Evolutionary conservation across 1,139 yeast species (phyloP).

Genomic region (Kodamaea alishanica): DNA sequence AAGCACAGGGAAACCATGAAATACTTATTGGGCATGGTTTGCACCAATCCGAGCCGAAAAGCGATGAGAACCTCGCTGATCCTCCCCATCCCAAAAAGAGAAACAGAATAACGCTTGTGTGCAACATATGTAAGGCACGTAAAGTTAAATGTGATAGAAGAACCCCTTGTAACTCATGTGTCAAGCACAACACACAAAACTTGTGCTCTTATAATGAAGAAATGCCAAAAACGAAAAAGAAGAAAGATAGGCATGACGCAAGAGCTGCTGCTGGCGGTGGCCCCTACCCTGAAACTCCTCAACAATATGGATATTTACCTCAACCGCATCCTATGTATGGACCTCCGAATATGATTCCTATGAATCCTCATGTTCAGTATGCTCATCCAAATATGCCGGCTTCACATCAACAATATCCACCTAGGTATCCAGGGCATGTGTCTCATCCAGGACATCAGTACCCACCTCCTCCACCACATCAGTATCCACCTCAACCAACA

Average conservation of each 20-base stretch:
- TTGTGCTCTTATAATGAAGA: conserved; percentile 27
- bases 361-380: too few species aligned
- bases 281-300: conserved; percentile 21
- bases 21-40: too few species aligned
- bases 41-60: too few species aligned
- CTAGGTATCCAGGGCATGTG: conserved; percentile 1
- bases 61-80: not conserved
- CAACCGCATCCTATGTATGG: too few species aligned
- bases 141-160: conserved; percentile 38
- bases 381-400: not conserved
- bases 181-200: conserved; percentile 20
- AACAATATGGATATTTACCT: conserved; percentile 24
- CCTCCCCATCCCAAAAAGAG: conserved; percentile 16
- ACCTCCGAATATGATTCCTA: too few species aligned
- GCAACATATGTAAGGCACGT: conserved; percentile 32
- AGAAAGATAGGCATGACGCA: not conserved
- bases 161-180: conserved; percentile 37
- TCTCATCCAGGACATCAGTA: not conserved
- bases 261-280: conserved; percentile 6
- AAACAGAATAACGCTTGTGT: conserved; percentile 35
- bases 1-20: too few species aligned
- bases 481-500: not conserved
- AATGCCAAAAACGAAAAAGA: conserved; percentile 1
- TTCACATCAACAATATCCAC: conserved; percentile 15
- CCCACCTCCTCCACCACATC: not conserved